These are phyloP conservation scores for Chenopodium album DNA, from an alignment of 148 eudicot species.

Conservation along the genomic window DNA sequence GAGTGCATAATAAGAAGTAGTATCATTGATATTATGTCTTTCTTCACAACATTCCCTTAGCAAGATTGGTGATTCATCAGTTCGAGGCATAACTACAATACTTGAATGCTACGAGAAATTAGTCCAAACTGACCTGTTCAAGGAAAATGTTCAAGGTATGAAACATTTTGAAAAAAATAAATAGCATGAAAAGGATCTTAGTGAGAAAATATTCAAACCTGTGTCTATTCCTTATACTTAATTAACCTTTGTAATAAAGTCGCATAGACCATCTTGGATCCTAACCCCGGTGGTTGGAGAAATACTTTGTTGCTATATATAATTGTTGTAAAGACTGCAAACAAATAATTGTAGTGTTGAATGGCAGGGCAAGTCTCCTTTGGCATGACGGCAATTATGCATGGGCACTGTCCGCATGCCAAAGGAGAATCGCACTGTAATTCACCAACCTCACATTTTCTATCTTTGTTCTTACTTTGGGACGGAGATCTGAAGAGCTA, in stretches of 20 bases:
- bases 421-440: conserved; percentile 31
- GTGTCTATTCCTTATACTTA: too few relatives aligned
- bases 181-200: too few relatives aligned
- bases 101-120: too few relatives aligned
- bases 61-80: too few relatives aligned
- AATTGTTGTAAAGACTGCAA: too few relatives aligned
- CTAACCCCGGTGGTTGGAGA: neutral
- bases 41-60: too few relatives aligned
- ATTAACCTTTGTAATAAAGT: too few relatives aligned
- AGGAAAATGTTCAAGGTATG: too few relatives aligned
- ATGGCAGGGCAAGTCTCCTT: conserved; percentile 37
- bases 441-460: conserved; percentile 17
- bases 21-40: neutral
- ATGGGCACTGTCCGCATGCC: conserved; percentile 1
- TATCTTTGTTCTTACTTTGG: neutral
- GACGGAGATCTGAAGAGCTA: neutral
- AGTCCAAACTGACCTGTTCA: too few relatives aligned
- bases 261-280: neutral
- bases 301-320: neutral
- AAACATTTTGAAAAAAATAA: too few relatives aligned
- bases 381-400: conserved; percentile 15
- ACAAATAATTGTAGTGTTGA: conserved; percentile 10
- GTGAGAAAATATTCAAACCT: too few relatives aligned
- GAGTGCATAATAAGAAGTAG: neutral
- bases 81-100: too few relatives aligned